A percentile compares a stretch with the other conserved stretches of the same genome.
Evolutionary conservation across 2,329 filamentous ascomycete species (phyloP).

Genomic region (Fusarium gaditjirri): DNA sequence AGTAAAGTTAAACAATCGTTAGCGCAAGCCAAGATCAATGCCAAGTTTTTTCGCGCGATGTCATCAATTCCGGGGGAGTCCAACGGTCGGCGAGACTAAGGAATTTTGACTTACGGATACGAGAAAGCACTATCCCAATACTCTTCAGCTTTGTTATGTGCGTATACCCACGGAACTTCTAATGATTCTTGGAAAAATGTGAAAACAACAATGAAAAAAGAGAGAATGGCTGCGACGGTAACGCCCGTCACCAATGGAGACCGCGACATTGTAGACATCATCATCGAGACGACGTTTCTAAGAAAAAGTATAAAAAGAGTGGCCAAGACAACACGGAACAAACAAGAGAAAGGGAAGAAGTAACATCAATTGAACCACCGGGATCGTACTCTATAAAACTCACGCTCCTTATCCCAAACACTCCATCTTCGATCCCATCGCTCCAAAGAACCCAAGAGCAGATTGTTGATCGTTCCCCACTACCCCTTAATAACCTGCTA

Average conservation of each 20-base stretch:
- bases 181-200: slow-evolving; percentile 29
- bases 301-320: not conserved
- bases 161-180: slow-evolving; percentile 23
- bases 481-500: slow-evolving; percentile 27
- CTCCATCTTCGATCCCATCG: slow-evolving; percentile 2
- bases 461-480: slow-evolving; percentile 11
- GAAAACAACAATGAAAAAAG: slow-evolving; percentile 30
- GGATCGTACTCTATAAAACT: slow-evolving; percentile 17
- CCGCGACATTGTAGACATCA: slow-evolving; percentile 27
- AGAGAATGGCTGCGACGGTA: slow-evolving; percentile 22
- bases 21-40: slow-evolving; percentile 17
- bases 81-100: not conserved
- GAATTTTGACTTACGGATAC: slow-evolving; percentile 16
- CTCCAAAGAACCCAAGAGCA: not conserved
- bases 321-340: not conserved
- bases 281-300: slow-evolving; percentile 15
- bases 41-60: slow-evolving; percentile 13
- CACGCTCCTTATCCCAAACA: slow-evolving; percentile 1
- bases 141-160: slow-evolving; percentile 23
- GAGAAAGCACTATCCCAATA: slow-evolving; percentile 19
- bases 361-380: not conserved
- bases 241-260: slow-evolving; percentile 18
- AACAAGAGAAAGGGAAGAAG: not conserved
- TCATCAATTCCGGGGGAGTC: not conserved
- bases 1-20: slow-evolving; percentile 6